Conservation (phyloP, 2,329 filamentous ascomycete genomes). For the Echinosphaeria canescens region DNA sequence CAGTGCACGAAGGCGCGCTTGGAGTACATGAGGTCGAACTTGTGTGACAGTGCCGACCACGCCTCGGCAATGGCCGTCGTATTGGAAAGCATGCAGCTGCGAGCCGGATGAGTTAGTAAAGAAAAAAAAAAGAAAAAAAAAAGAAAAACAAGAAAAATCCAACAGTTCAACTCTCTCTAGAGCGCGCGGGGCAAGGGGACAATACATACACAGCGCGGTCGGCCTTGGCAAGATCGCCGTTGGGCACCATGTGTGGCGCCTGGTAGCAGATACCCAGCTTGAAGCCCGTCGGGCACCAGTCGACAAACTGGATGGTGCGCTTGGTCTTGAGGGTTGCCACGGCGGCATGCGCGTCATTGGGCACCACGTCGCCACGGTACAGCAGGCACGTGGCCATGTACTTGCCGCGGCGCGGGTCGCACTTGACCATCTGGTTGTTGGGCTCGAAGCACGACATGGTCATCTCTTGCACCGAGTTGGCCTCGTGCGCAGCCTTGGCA, state of each 20-base stretch:
- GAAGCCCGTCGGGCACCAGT: conserved; percentile 99
- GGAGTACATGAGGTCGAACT: conserved; percentile 99
- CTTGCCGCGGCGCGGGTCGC: conserved; percentile 94
- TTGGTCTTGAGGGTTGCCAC: conserved; percentile 98
- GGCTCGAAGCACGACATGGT: conserved; percentile 99
- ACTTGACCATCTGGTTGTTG: conserved; percentile 99
- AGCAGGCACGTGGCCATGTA: conserved; percentile 98
- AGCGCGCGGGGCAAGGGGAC: not conserved
- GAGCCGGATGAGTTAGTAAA: conserved; percentile 8
- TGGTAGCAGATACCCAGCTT: conserved; percentile 99
- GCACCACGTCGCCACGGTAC: conserved; percentile 96
- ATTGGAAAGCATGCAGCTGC: conserved; percentile 96
- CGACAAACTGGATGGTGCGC: conserved; percentile 97
- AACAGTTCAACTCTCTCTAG: too few species aligned
- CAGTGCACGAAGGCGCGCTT: conserved; percentile 99
- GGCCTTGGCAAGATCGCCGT: conserved; percentile 94
- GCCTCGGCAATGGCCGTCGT: conserved; percentile 97
- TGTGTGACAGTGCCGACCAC: conserved; percentile 88
- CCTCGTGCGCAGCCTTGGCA: conserved; percentile 90
- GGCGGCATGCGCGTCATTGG: conserved; percentile 82
- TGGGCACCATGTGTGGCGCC: conserved; percentile 85
- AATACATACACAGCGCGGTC: conserved; percentile 82
- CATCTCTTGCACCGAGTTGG: conserved; percentile 96
- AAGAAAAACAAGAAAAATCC: too few species aligned
- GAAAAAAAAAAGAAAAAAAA: conserved; percentile 1